phyloP scores from a whole-genome alignment of 768 basidiomycete genomes.

The Serendipita indica region DNA sequence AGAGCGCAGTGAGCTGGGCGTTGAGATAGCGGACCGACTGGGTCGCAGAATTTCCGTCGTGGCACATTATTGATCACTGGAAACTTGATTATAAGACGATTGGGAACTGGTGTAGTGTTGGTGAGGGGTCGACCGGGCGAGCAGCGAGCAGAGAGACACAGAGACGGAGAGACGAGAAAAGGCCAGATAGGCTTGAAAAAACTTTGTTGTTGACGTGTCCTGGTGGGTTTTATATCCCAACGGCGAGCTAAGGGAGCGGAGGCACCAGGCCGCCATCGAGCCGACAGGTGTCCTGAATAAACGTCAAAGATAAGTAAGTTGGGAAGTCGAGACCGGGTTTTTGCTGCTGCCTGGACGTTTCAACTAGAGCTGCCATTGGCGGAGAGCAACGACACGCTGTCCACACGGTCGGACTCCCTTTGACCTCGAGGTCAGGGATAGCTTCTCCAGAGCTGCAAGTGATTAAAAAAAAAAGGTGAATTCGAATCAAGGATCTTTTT shows the following conservation, averaged over 20 bases:
- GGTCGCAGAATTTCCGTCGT: constrained; percentile 14
- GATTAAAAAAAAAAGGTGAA: too few relatives aligned
- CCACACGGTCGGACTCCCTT: too few relatives aligned
- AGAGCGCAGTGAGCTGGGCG: constrained; percentile 14
- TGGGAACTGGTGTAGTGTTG: not conserved
- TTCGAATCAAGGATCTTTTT: too few relatives aligned
- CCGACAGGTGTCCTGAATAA: not conserved
- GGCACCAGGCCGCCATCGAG: not conserved
- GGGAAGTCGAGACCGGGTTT: not conserved
- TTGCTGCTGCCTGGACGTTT: not conserved
- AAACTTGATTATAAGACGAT: not conserved
- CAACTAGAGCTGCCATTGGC: not conserved
- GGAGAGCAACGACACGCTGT: not conserved
- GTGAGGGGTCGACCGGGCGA: not conserved
- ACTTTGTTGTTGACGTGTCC: too few relatives aligned
- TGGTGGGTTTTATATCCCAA: too few relatives aligned
- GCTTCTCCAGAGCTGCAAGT: too few relatives aligned
- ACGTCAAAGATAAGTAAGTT: not conserved
- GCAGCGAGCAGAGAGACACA: not conserved
- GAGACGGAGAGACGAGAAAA: not conserved
- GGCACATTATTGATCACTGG: not conserved
- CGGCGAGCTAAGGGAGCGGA: too few relatives aligned
- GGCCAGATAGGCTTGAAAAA: not conserved
- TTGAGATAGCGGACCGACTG: constrained; percentile 15
- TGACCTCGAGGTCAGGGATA: too few relatives aligned